Conservation (phyloP, 2,329 filamentous ascomycete species). For the Cercospora berteroae region DNA sequence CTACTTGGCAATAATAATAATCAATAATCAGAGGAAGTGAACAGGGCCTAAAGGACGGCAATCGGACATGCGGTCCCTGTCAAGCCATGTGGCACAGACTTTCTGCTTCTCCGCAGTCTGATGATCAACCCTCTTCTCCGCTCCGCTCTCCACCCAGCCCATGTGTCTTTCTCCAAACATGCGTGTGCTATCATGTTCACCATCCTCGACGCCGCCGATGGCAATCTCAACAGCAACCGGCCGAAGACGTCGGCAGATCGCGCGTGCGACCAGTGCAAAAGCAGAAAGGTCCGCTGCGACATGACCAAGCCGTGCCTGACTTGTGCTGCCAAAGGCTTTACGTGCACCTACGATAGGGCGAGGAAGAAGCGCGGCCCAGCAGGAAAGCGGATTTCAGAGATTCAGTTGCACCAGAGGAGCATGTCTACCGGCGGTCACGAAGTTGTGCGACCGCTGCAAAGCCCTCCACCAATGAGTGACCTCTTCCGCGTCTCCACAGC, state of each 20-base stretch:
- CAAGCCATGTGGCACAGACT: background rate
- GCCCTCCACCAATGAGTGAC: background rate
- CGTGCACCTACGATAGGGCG: slow-evolving; percentile 44
- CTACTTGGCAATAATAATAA: no score
- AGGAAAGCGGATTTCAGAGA: slow-evolving; percentile 41
- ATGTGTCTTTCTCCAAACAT: background rate
- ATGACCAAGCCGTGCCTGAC: slow-evolving; percentile 30
- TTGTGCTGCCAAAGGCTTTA: slow-evolving; percentile 41
- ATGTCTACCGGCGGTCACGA: slow-evolving; percentile 2
- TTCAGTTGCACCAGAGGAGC: slow-evolving; percentile 37
- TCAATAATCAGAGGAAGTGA: no score
- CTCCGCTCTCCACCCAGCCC: background rate
- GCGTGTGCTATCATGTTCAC: slow-evolving; percentile 25
- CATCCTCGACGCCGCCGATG: slow-evolving; percentile 26
- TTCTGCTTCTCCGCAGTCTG: slow-evolving; percentile 5
- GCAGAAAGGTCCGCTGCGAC: slow-evolving; percentile 43
- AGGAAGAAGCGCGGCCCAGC: slow-evolving; percentile 44
- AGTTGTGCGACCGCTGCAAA: background rate
- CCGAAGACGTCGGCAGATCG: slow-evolving; percentile 29
- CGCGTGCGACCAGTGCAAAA: slow-evolving; percentile 47
- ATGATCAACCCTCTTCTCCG: background rate
- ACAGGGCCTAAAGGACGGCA: no score
- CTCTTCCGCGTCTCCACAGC: slow-evolving; percentile 4
- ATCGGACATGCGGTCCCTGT: background rate
- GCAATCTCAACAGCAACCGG: slow-evolving; percentile 12